phyloP scores from a whole-genome alignment of 1,139 yeast species.

The Sugiyamaella paludigena region DNA sequence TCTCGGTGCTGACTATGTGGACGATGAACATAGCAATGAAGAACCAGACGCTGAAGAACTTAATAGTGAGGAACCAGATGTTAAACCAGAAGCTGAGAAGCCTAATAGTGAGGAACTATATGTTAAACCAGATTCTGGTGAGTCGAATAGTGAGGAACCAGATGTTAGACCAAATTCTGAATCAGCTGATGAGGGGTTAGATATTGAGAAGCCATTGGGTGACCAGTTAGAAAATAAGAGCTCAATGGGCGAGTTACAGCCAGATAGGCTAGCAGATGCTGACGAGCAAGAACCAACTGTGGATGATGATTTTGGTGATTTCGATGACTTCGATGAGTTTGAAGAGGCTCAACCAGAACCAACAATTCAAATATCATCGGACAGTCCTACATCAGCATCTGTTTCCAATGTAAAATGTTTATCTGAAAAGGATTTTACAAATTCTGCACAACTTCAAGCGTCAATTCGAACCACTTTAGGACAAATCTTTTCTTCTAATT shows the following conservation, averaged over 20 bases:
- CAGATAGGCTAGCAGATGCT: neutral
- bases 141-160: too few relatives aligned
- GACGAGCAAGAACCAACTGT: neutral
- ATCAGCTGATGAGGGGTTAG: too few relatives aligned
- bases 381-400: neutral
- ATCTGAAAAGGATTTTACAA: constrained; percentile 26
- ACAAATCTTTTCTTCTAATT: neutral
- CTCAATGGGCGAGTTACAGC: too few relatives aligned
- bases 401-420: constrained; percentile 12
- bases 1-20: too few relatives aligned
- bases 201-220: too few relatives aligned
- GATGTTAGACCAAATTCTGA: too few relatives aligned
- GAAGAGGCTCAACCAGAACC: constrained; percentile 29
- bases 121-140: too few relatives aligned
- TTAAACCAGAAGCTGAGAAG: too few relatives aligned
- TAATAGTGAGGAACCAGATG: too few relatives aligned
- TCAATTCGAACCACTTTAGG: constrained; percentile 21
- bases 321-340: constrained; percentile 26
- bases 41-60: too few relatives aligned
- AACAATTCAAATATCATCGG: constrained; percentile 10
- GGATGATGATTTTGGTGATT: constrained; percentile 29
- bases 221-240: too few relatives aligned
- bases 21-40: neutral
- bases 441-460: constrained; percentile 29
- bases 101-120: too few relatives aligned